Base-by-base conservation (phyloP, 1,139 yeast genomes). In the Lodderomyces theae region DNA sequence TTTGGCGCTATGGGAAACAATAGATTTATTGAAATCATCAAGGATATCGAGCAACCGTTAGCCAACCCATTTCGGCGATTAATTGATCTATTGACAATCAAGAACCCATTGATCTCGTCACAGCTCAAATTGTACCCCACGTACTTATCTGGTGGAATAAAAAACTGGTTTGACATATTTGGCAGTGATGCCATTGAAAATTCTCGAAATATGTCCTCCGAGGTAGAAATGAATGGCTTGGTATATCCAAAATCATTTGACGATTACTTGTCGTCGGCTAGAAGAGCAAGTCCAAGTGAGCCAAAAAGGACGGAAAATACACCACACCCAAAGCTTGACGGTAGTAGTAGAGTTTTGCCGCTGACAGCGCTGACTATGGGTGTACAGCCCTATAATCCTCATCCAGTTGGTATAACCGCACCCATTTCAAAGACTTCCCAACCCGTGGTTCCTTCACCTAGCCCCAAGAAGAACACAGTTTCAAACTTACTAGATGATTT, bases 81-180 rank as follows among this genome's bases (percentile, higher is more conserved):
- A 3, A 79, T 86, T 0, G 72, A 82, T 4, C 47, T 86, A 11
- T 56, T 87, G n/a, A 55, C 66, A 52, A 61, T 54, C 54, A 57
- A 58, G 38, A 60, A 69, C 50, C 60, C 66, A 51, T 61, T 67
- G 51, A 48, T 69, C 15, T 64, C 72, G 47, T 63, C 72, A 2
- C 54, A 53, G 40, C 54, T 66, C 36, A 65, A 58, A 47, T 52
- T 58, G 24, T 51, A 61, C 32, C 76, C 77, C 1, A 50, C 66
- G 35, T 60, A 61, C 46, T 50, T 71, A 49, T 51, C 71, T 38
- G 77, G 77, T 24, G 72, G 80, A 9, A 63, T 78, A 23, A 48
- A 62, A 35, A 51, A 57, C 46, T 68, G 75, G 79, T 57, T 54
- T 46, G 50, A 57, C 19, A 35, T 47, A 4, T 64, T 49, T 50